phyloP scores from a whole-genome alignment of 202 grass and related monocot genomes.

The Panicum virgatum region DNA sequence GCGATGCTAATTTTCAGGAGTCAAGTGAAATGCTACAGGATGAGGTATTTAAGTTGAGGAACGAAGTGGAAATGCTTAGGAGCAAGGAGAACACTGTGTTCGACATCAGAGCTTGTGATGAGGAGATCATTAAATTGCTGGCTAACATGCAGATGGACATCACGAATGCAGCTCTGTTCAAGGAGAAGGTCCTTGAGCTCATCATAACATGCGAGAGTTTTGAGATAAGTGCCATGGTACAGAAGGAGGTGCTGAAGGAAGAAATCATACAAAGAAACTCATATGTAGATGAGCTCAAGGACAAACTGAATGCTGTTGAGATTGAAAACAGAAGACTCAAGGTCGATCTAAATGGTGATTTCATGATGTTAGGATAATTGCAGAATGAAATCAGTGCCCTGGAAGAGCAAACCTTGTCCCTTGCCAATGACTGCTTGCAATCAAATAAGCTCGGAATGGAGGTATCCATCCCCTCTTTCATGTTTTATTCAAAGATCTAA shows the following conservation, averaged over 20 bases:
- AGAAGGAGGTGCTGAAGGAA: conserved; percentile 82
- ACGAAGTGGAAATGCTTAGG: conserved; percentile 45
- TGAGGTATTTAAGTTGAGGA: conserved; percentile 44
- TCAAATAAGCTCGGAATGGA: conserved; percentile 61
- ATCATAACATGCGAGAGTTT: conserved; percentile 74
- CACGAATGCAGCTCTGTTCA: conserved; percentile 74
- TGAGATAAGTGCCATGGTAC: conserved; percentile 76
- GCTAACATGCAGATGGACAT: conserved; percentile 68
- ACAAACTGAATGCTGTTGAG: conserved; percentile 77
- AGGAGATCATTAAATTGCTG: conserved; percentile 60
- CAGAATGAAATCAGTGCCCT: conserved; percentile 59
- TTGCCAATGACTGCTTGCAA: conserved; percentile 51
- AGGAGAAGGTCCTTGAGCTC: conserved; percentile 81
- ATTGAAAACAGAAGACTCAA: conserved; percentile 81
- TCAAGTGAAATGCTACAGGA: conserved; percentile 41
- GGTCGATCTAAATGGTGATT: conserved; percentile 69
- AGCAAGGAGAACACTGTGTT: conserved; percentile 46
- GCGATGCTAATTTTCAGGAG: conserved; percentile 20
- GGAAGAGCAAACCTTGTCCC: conserved; percentile 63
- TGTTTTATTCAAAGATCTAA: background rate
- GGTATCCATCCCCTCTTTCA: conserved; percentile 47
- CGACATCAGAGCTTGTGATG: conserved; percentile 50
- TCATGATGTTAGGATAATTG: conserved; percentile 61
- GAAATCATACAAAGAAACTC: conserved; percentile 80
- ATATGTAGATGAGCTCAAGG: conserved; percentile 67